Percentiles rank a stretch among this genome's conserved stretches.
Evolutionary conservation across 495 filamentous ascomycete species (phyloP).

Genomic region (Niebla homalea): DNA sequence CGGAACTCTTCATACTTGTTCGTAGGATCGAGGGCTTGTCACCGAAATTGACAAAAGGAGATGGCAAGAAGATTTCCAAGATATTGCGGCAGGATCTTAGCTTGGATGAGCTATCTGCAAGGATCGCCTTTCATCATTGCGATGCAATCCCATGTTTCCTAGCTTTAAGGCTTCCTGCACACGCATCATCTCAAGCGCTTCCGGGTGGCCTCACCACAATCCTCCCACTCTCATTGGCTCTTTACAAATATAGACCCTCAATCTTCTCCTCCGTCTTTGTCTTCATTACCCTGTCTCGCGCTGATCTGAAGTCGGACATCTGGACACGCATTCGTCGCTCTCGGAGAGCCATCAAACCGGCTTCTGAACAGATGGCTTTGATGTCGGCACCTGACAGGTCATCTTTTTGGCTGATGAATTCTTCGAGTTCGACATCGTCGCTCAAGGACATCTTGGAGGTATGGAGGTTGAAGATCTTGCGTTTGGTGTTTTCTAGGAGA

Average conservation of each 20-base stretch:
- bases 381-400: conserved; percentile 96
- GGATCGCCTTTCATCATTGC: too few species aligned
- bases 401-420: conserved; percentile 98
- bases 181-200: too few species aligned
- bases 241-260: conserved; percentile 95
- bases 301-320: conserved; percentile 94
- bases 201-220: too few species aligned
- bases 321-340: conserved; percentile 96
- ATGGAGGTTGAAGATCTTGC: conserved; percentile 99
- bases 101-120: too few species aligned
- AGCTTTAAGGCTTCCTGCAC: too few species aligned
- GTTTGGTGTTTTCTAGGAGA: conserved; percentile 78
- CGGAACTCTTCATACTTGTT: too few species aligned
- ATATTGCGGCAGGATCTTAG: too few species aligned
- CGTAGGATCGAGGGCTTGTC: too few species aligned
- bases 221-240: too few species aligned
- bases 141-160: too few species aligned
- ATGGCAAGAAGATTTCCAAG: too few species aligned
- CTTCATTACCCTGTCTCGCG: conserved; percentile 89
- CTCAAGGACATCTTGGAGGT: conserved; percentile 97
- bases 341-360: conserved; percentile 85
- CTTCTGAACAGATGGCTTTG: conserved; percentile 96
- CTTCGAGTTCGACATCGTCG: conserved; percentile 90
- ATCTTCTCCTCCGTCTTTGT: conserved; percentile 98
- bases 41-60: too few species aligned